These are phyloP conservation scores for Mortierella claussenii DNA, from an alignment of 192 early-diverging fungal genomes.

Conservation along the genomic window DNA sequence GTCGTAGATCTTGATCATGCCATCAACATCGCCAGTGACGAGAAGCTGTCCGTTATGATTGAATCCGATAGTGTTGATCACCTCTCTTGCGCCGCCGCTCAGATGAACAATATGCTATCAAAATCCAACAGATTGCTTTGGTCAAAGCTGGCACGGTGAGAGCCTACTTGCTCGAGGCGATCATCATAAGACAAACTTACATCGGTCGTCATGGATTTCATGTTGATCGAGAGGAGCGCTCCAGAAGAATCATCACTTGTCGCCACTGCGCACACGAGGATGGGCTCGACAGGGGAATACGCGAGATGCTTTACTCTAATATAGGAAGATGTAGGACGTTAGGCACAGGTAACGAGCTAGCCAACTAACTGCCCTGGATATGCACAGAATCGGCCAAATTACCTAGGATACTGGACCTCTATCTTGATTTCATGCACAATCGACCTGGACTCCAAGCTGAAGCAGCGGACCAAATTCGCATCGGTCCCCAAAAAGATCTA, in stretches of 20 bases:
- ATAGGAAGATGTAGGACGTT: not conserved
- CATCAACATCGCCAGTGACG: constrained; percentile 63
- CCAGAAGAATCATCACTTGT: constrained; percentile 44
- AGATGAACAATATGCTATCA: constrained; percentile 19
- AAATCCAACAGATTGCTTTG: not conserved
- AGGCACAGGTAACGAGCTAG: not conserved
- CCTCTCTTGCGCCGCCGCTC: constrained; percentile 11
- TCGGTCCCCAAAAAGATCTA: constrained; percentile 68
- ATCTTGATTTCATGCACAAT: constrained; percentile 67
- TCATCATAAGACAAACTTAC: too few species aligned
- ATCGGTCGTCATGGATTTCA: constrained; percentile 63
- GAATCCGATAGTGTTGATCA: constrained; percentile 65
- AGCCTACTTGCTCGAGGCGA: too few species aligned
- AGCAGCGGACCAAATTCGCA: constrained; percentile 59
- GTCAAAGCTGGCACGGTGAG: not conserved
- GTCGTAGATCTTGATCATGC: constrained; percentile 66
- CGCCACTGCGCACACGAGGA: constrained; percentile 62
- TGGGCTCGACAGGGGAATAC: constrained; percentile 64
- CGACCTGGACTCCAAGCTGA: constrained; percentile 64
- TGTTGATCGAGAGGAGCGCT: constrained; percentile 62
- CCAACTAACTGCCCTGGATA: not conserved
- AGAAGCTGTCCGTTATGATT: constrained; percentile 74
- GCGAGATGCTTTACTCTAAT: constrained; percentile 59
- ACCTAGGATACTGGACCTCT: constrained; percentile 59
- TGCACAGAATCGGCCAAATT: not conserved